Conservation (phyloP, 192 early-diverging fungal species). For the Funneliformis mosseae region DNA sequence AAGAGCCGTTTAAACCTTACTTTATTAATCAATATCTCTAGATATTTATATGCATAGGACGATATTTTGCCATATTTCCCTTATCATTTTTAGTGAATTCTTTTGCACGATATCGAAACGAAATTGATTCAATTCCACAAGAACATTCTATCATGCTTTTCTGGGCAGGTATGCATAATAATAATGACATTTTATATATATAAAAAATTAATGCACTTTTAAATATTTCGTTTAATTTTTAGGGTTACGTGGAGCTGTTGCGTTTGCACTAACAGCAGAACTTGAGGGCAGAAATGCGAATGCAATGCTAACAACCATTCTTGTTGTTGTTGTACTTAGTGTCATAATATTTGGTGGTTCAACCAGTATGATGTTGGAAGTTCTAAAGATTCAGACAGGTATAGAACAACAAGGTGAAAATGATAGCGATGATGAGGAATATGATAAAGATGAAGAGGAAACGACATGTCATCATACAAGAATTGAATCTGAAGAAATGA, state of each 20-base stretch:
- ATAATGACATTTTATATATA: too few species aligned
- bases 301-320: constrained; percentile 83
- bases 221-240: neutral
- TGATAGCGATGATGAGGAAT: constrained; percentile 53
- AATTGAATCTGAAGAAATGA: constrained; percentile 41
- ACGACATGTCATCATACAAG: neutral
- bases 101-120: constrained; percentile 56
- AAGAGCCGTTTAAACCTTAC: neutral
- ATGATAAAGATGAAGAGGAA: constrained; percentile 33
- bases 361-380: constrained; percentile 76
- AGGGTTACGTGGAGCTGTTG: constrained; percentile 89
- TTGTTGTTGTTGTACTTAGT: constrained; percentile 90
- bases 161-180: constrained; percentile 56
- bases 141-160: constrained; percentile 93
- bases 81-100: constrained; percentile 81
- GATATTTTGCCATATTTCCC: constrained; percentile 87
- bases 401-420: constrained; percentile 55
- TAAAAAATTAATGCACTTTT: neutral
- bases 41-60: constrained; percentile 80
- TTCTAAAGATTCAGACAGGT: constrained; percentile 77
- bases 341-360: constrained; percentile 93
- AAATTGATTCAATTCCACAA: constrained; percentile 53
- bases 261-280: constrained; percentile 90
- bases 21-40: constrained; percentile 23
- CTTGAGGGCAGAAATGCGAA: constrained; percentile 67